Evolutionary conservation across 768 basidiomycete genomes (phyloP).

Genomic region (Mycena amicta): DNA sequence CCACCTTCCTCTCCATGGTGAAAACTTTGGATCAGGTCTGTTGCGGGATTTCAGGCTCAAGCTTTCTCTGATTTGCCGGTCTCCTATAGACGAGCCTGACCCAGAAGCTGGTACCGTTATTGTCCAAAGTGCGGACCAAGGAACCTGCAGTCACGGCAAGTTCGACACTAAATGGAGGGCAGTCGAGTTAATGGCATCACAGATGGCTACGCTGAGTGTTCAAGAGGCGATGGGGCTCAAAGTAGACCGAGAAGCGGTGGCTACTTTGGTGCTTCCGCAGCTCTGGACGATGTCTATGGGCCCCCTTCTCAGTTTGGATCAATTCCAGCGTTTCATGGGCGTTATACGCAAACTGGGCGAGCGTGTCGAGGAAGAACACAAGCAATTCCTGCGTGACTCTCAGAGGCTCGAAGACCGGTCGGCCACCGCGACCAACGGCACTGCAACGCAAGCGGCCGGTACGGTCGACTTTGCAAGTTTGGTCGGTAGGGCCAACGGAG

Average conservation of each 20-base stretch:
- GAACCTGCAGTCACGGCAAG: constrained; percentile 92
- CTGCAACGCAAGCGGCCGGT: constrained; percentile 39
- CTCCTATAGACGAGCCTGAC: constrained; percentile 72
- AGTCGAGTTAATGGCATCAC: constrained; percentile 1
- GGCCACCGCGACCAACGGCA: constrained; percentile 47
- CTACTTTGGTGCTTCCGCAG: constrained; percentile 86
- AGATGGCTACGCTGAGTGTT: constrained; percentile 88
- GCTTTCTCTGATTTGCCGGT: not conserved
- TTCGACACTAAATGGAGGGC: constrained; percentile 1
- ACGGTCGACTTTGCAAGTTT: constrained; percentile 86
- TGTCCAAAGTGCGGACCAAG: constrained; percentile 94
- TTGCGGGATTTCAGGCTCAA: not conserved
- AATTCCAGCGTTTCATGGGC: constrained; percentile 92
- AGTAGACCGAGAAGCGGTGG: constrained; percentile 90
- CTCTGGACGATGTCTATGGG: constrained; percentile 98
- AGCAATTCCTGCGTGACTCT: constrained; percentile 89
- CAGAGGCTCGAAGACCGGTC: constrained; percentile 86
- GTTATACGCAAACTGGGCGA: constrained; percentile 78
- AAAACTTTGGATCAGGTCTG: constrained; percentile 85
- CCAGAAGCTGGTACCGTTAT: constrained; percentile 91
- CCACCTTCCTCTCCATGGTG: constrained; percentile 85
- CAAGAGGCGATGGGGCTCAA: constrained; percentile 97
- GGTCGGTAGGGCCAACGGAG: constrained; percentile 60
- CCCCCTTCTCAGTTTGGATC: constrained; percentile 78
- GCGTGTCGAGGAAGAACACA: constrained; percentile 91